Evolutionary conservation across 306 rosid genomes (phyloP), one percentile per base, ranked within the genome.

Genomic region (Benincasa hispida): DNA sequence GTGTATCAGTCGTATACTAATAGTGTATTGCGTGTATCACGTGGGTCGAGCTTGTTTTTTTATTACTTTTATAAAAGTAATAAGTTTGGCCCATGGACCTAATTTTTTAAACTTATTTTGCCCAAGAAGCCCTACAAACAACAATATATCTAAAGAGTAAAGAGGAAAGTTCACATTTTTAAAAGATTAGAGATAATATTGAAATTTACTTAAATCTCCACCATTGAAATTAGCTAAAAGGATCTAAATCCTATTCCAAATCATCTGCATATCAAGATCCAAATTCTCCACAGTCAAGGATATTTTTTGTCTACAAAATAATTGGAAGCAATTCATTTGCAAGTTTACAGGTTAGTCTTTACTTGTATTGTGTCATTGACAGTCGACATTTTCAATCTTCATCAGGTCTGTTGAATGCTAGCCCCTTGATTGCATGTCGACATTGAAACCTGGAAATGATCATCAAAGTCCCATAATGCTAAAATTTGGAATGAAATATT

Each of bases 391-490:
- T 84, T 86, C 87, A 89, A 85, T 85, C 94, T 83, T 90, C 97
- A 47, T 85, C 75, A 53, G 78, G 82, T 56, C 79, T 72, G 77
- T 87, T 87, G 86, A 82, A 85, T 68, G 87, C 83, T 54, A 94
- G 81, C 82, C 98, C 97, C 84, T 87, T 91, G 83, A 94, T 87
- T 54, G 82, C 91, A 68, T 94, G 97, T 47, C 96, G 90, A 83
- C 98, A 94, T 58, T 94, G 98, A 84, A 91, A 94, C 98, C 98
- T 94, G 85, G 19, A 14, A 37, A 35, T 32, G 54, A 48, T 27
- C 32, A 41, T 11, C 50, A 10, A 68, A 2, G 13, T 42, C 2
- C 21, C 24, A 21, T 3, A 11, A 8, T 19, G 72, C 28, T n/a
- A 65, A 4, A 22, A 41, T 21, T 21, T 1, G 5, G 22, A n/a